Evolutionary conservation across 2,329 filamentous ascomycete genomes (phyloP).

Genomic region (Diaporthe helianthi): DNA sequence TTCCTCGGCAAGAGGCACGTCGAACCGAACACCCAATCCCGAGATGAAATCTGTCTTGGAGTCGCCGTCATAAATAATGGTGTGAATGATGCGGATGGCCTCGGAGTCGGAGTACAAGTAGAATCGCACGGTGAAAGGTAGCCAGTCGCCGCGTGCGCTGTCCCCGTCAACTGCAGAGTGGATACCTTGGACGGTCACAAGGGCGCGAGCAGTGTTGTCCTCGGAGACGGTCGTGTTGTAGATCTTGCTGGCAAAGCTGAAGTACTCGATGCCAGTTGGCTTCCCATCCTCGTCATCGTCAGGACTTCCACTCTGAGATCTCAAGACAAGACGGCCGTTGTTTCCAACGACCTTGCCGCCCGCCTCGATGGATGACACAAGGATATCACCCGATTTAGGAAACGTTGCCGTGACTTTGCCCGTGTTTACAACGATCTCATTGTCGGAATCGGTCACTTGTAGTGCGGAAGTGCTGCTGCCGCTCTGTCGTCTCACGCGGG

Average conservation of each 20-base stretch:
- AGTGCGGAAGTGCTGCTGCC: conserved; percentile 32
- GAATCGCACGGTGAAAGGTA: conserved; percentile 62
- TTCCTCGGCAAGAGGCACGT: conserved; percentile 59
- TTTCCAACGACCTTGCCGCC: conserved; percentile 51
- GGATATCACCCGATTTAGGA: conserved; percentile 49
- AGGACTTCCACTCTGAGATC: conserved; percentile 56
- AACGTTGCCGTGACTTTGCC: conserved; percentile 53
- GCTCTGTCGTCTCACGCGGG: conserved; percentile 42
- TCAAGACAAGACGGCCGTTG: conserved; percentile 59
- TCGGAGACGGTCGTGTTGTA: conserved; percentile 57
- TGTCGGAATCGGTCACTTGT: conserved; percentile 36
- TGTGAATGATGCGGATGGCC: conserved; percentile 61
- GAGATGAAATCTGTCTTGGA: conserved; percentile 58
- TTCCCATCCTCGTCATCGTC: conserved; percentile 49
- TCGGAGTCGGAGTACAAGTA: conserved; percentile 66
- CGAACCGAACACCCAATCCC: conserved; percentile 61
- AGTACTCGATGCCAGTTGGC: conserved; percentile 48
- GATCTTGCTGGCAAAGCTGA: conserved; percentile 57
- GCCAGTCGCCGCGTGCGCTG: conserved; percentile 52
- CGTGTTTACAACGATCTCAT: conserved; percentile 53
- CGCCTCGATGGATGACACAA: conserved; percentile 51
- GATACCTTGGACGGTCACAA: conserved; percentile 54
- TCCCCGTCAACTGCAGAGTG: conserved; percentile 43
- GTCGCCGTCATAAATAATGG: conserved; percentile 61
- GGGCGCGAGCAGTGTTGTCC: conserved; percentile 49